A percentile compares a stretch with the other conserved stretches of the same genome.
phyloP scores from a whole-genome alignment of 163 green algal species.

The Scenedesmus sp. region DNA sequence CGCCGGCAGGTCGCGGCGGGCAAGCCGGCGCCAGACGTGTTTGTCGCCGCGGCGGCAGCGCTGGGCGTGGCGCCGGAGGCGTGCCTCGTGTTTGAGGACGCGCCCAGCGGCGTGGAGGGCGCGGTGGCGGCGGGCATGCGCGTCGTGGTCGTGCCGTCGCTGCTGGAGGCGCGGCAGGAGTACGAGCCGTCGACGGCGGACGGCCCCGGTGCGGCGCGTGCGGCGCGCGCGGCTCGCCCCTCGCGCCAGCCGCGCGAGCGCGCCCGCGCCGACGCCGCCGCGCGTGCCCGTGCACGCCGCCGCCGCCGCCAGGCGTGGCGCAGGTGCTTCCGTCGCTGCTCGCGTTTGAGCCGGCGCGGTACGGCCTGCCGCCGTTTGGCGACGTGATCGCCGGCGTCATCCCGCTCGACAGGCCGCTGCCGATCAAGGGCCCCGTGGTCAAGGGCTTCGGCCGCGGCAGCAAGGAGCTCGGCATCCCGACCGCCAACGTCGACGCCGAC shows the following conservation, averaged over 20 bases:
- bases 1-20: conserved; percentile 9
- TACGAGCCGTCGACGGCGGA: too few species aligned
- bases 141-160: conserved; percentile 77
- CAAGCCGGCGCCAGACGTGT: conserved; percentile 73
- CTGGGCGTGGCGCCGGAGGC: conserved; percentile 62
- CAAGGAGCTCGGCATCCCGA: conserved; percentile 92
- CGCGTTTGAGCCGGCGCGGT: conserved; percentile 70
- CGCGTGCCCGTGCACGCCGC: conserved; percentile 40
- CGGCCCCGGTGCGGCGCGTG: too few species aligned
- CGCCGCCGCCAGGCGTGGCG: conserved; percentile 24
- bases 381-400: conserved; percentile 61
- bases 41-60: conserved; percentile 63
- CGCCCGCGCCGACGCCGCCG: too few species aligned
- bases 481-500: conserved; percentile 83
- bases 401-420: conserved; percentile 67
- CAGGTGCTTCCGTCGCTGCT: conserved; percentile 81
- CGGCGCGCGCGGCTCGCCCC: too few species aligned
- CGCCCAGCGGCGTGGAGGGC: conserved; percentile 73
- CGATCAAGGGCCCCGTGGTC: conserved; percentile 82
- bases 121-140: conserved; percentile 83
- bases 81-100: conserved; percentile 92
- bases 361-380: conserved; percentile 76
- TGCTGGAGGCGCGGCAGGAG: conserved; percentile 37
- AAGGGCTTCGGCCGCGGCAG: conserved; percentile 89
- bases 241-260: too few species aligned